Base-by-base conservation (phyloP, 2,329 filamentous ascomycete genomes). In the Shiraia sp. region DNA sequence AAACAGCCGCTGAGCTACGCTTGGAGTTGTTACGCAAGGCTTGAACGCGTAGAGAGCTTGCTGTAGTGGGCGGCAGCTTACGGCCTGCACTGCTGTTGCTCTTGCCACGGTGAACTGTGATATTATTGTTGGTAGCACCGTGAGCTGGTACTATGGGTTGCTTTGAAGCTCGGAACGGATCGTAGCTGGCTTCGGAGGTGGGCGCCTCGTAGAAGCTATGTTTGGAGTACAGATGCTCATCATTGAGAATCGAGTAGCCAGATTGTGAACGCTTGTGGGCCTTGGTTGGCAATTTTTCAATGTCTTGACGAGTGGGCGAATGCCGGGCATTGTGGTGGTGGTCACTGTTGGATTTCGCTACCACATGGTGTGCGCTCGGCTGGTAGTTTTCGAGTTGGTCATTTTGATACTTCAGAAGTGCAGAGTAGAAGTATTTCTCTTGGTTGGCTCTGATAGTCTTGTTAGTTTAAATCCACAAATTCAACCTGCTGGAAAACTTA, bases 351-450 rank as follows among this genome's bases (percentile, higher is more conserved):
- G 92, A 96, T 63, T 93, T 87, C n/a, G 82, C 82, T 40, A 96
- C 68, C 24, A 65, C 63, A 45, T 73, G 74, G 38, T 73, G 74
- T 15, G 87, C 81, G 22, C 85, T 83, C 45, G 86, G 86, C 40
- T 77, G 72, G 62, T 93, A 97, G 61, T 96, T 88, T 65, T 97
- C 91, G 2, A 95, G 71, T 55, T 93, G 86, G 49, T 89, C 84
- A 51, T 95, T 85, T 31, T 88, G 82, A 66, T 96, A 95, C 66
- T 86, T 87, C 51, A 86, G 72, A 6, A 99, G 79, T 14, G 95
- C 80, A 70, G 84, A 87, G 69, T 97, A 99, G 69, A 97, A 96
- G 53, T 92, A 79, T 63, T 96, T 95, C 64, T 96, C 90, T 40
- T 96, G 89, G 51, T 95, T 97, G 4, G 81, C 76, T 51, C 87